A percentile compares a stretch with the other conserved stretches of the same genome.
phyloP scores from a whole-genome alignment of 495 filamentous ascomycete species.

The Xylaria sp. region DNA sequence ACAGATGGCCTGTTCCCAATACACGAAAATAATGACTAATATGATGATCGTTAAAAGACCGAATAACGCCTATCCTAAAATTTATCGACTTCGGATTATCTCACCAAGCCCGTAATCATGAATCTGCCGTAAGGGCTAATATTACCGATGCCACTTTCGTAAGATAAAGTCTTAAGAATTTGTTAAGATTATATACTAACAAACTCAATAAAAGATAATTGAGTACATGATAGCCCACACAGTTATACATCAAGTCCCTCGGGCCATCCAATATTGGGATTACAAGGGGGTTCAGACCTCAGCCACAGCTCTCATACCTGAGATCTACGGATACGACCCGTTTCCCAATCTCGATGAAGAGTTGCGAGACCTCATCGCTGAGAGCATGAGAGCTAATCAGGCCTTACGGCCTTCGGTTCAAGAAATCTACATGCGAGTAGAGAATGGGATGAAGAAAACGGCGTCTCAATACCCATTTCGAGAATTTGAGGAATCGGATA shows the following conservation, averaged over 20 bases:
- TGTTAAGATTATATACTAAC: not conserved
- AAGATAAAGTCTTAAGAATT: not conserved
- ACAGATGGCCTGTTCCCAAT: too few species aligned
- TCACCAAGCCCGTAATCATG: not conserved
- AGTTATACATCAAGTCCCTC: too few species aligned
- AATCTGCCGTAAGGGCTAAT: not conserved
- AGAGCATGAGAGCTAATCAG: not conserved
- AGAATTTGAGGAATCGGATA: conserved; percentile 15
- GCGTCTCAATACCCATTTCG: not conserved
- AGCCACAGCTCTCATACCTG: not conserved
- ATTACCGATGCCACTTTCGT: not conserved
- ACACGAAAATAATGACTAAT: too few species aligned
- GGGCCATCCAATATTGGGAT: not conserved
- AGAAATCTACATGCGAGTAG: not conserved
- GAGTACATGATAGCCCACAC: not conserved
- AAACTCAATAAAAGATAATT: not conserved
- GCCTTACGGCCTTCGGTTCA: not conserved
- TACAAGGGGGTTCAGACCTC: not conserved
- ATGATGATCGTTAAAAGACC: not conserved
- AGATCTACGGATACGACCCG: not conserved
- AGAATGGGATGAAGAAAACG: not conserved
- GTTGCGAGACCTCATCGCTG: conserved; percentile 4
- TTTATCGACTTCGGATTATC: conserved; percentile 14
- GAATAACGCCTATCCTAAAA: not conserved
- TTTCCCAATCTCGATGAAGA: conserved; percentile 1